Evolutionary conservation across 495 filamentous ascomycete species (phyloP), one percentile per base, ranked within the genome.

Genomic region (Daldinia grandis): DNA sequence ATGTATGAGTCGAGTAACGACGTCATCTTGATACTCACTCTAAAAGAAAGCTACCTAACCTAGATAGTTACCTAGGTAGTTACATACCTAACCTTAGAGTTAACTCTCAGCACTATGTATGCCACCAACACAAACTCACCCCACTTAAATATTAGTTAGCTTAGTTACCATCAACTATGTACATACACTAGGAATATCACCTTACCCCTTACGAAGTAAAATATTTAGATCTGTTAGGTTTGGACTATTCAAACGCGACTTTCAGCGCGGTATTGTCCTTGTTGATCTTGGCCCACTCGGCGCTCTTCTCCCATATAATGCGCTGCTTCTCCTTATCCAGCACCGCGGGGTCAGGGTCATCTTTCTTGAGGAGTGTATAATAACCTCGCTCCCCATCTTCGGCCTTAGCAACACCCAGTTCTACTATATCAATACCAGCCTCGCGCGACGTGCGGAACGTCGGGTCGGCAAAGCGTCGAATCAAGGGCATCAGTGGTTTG

Each of bases 221-320:
- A 12, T 10, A 24, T 24, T 6, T 42, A 42, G 4, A 17, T 42
- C 15, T 6, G 19, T 17, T 17, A 42, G 38, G 38, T n/a, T 21
- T 4, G 24, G 25, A 42, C 24, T 21, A 40, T 21, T 53, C 47
- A 30, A 56, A 55, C 24, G 25, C 37, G 28, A 47, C 33, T 28
- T 64, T 42, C 2, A 76, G 69, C 15, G 56, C 64, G 3, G 69
- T 77, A 30, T 77, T 65, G 14, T 75, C 50, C 35, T 55, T 54
- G 5, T 56, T 72, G 7, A 78, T 60, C 17, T 57, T 58, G 54
- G 69, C 70, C 83, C 82, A 85, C 64, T 81, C 66, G 62, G 78
- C 31, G 27, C 69, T 83, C 66, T 80, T 81, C n/a, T 37, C 37
- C 82, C 82, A 85, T 35, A 85, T 35, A 33, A 28, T 66, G 17